Percentiles rank a stretch among this genome's conserved stretches.
Conservation (phyloP, 768 basidiomycete species). For the Epithele typhae region DNA sequence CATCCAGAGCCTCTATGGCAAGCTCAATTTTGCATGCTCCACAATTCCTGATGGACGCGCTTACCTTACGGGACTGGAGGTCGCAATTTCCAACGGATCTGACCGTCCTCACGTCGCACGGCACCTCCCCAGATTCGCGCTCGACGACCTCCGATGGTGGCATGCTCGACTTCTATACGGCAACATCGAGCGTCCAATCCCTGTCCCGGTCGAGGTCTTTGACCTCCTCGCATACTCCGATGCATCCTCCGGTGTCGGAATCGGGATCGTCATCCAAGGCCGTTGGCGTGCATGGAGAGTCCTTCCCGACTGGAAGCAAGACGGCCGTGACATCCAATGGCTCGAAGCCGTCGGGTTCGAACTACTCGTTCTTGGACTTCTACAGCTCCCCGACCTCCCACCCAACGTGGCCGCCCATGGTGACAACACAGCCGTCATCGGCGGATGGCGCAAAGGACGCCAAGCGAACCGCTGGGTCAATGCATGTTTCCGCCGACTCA, state of each 20-base stretch:
- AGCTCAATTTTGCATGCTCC: no score
- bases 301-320: conserved; percentile 10
- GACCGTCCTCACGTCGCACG: no score
- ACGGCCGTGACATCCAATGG: conserved; percentile 40
- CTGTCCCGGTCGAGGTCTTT: no score
- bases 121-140: no score
- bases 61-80: no score
- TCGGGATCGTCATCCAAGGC: conserved; percentile 14
- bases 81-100: no score
- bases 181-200: conserved; percentile 13
- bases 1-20: no score
- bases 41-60: no score
- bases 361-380: conserved; percentile 27
- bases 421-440: conserved; percentile 32
- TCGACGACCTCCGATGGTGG: no score
- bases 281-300: conserved; percentile 26
- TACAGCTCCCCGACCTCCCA: conserved; percentile 9
- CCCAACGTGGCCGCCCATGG: conserved; percentile 25
- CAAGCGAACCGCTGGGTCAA: conserved; percentile 30
- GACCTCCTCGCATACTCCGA: no score
- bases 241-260: no score
- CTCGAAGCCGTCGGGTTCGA: conserved; percentile 43
- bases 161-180: no score
- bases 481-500: background rate
- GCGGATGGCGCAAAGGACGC: conserved; percentile 30